Percentiles rank a stretch among this genome's conserved stretches.
These are phyloP conservation scores for Vitis hybrid DNA, from an alignment of 177 flowering plant genomes.

Conservation along the genomic window DNA sequence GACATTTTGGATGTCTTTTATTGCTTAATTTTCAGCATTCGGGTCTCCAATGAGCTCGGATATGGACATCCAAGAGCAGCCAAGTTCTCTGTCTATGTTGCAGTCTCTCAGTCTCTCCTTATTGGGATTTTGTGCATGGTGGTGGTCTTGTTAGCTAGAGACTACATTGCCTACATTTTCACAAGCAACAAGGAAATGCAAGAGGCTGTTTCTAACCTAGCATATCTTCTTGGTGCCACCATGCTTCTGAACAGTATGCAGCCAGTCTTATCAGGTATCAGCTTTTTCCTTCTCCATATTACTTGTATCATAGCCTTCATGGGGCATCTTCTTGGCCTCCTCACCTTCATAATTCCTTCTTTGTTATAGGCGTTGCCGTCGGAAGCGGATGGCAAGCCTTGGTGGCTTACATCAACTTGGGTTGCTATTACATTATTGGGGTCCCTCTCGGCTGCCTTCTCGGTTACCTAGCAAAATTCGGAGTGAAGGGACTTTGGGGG, in stretches of 20 bases:
- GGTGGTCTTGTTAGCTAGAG: constrained; percentile 29
- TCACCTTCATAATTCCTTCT: background rate
- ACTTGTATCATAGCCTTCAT: background rate
- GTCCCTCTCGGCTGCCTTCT: constrained; percentile 54
- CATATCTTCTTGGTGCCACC: constrained; percentile 43
- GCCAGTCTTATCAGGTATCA: constrained; percentile 56
- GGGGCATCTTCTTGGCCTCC: background rate
- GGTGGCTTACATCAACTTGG: constrained; percentile 58
- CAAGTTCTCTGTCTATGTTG: constrained; percentile 47
- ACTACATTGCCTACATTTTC: constrained; percentile 43
- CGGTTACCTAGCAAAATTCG: constrained; percentile 38
- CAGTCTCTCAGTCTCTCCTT: constrained; percentile 46
- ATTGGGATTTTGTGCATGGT: constrained; percentile 49
- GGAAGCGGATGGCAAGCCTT: constrained; percentile 69
- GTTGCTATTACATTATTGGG: constrained; percentile 49
- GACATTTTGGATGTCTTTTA: background rate
- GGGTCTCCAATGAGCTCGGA: constrained; percentile 70
- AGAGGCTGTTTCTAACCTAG: constrained; percentile 41
- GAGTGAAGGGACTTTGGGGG: constrained; percentile 57
- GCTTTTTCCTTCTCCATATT: background rate
- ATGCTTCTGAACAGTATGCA: constrained; percentile 64
- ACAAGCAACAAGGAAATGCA: constrained; percentile 39
- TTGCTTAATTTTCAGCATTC: constrained; percentile 31
- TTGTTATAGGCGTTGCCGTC: constrained; percentile 49
- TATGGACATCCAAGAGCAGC: constrained; percentile 47